Base-by-base conservation (phyloP, 2,329 filamentous ascomycete genomes). In the Ilyonectria mors-panacis region DNA sequence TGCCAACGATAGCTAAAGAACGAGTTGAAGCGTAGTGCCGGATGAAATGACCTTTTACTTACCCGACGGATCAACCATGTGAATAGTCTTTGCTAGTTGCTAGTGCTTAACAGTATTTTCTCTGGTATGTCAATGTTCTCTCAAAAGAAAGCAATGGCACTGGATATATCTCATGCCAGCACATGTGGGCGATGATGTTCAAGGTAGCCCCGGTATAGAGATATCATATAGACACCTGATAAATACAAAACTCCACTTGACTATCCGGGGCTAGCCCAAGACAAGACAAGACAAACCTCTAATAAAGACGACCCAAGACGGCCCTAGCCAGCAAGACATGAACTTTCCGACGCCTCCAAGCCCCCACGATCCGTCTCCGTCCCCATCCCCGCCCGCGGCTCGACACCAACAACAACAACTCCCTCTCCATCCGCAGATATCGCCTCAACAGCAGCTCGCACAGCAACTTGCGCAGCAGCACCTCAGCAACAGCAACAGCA, bases 281-380 rank as follows among this genome's bases (percentile, higher is more conserved):
- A 72, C 61, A 74, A 75, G 70, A 51, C 59, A 74, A 71, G 67
- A 74, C 67, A 69, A 74, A 72, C 66, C 66, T 71, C 66, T 65
- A 70, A 65, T 65, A 70, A 65, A 60, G 73, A 68, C 54, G 54
- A 63, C 70, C 70, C 70, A 69, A 60, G 59, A 71, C 70, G 28
- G 47, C 13, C 58, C 37, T 53, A 65, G 61, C 67, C 57, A 66
- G 69, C 73, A 60, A 73, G 75, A 78, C 69, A 79, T 79, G 77
- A 79, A 72, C 77, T 78, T 79, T 76, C 75, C 71, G 68, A 67
- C 76, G 68, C 73, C 76, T 69, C 72, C 69, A 63, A 73, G 28
- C 62, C 64, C 71, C 65, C 73, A 73, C 70, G 74, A 76, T 69
- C 67, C 70, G 67, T 71, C 77, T 59, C 59, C 67, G 55, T 66